These are phyloP conservation scores for Sporobolomyces pararoseus DNA, from an alignment of 768 basidiomycete genomes.

Conservation along the genomic window DNA sequence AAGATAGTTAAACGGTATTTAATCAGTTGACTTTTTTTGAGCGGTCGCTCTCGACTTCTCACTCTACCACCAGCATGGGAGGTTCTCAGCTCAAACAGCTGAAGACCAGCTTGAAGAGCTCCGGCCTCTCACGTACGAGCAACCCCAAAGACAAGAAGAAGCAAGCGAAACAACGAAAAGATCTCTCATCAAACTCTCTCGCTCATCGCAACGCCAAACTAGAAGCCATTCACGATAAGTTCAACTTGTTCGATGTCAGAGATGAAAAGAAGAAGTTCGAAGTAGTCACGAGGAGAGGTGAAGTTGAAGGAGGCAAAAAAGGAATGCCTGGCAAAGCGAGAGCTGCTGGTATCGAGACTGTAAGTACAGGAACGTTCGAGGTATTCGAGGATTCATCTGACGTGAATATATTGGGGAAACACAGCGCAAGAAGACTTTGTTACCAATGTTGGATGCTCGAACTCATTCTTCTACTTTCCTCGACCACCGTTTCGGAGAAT, in stretches of 20 bases:
- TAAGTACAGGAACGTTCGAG: constrained; percentile 50
- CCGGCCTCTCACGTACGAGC: constrained; percentile 66
- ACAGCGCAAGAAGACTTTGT: constrained; percentile 77
- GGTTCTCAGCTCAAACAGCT: constrained; percentile 83
- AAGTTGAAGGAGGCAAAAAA: constrained; percentile 58
- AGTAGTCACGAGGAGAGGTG: constrained; percentile 80
- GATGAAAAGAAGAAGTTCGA: constrained; percentile 89
- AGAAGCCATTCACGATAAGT: constrained; percentile 72
- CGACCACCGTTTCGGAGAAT: constrained; percentile 94
- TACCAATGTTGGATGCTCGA: constrained; percentile 81
- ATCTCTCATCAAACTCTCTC: constrained; percentile 27
- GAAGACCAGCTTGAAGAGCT: constrained; percentile 73
- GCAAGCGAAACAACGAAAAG: constrained; percentile 53
- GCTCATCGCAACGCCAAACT: constrained; percentile 57
- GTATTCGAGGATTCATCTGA: not conserved
- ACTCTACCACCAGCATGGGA: constrained; percentile 15
- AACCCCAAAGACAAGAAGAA: constrained; percentile 67
- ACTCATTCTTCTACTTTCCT: constrained; percentile 80
- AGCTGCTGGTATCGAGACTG: constrained; percentile 84
- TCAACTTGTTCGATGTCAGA: constrained; percentile 92
- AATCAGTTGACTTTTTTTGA: no score
- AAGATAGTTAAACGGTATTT: no score
- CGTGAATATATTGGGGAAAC: no score
- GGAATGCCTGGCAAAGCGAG: constrained; percentile 85
- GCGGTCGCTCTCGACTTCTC: not conserved